A percentile compares a stretch with the other conserved stretches of the same genome.
phyloP scores from a whole-genome alignment of 208 protist species.

The Acanthamoeba castellanii region DNA sequence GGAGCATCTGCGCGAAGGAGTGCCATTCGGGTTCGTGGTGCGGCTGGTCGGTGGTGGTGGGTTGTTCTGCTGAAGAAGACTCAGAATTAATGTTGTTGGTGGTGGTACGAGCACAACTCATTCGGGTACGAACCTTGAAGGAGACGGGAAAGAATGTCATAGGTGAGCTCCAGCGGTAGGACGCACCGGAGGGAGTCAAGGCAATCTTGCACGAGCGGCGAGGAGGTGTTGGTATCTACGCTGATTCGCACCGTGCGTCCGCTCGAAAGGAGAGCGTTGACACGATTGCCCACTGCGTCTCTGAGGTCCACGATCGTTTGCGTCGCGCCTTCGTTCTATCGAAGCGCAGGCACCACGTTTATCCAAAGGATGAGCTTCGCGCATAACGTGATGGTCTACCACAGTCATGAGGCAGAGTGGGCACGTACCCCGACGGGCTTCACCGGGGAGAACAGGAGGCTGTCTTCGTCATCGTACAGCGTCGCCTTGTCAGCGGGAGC shows the following conservation, averaged over 20 bases:
- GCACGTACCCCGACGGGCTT: neutral
- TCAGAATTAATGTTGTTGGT: neutral
- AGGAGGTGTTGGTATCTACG: neutral
- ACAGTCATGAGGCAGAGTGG: neutral
- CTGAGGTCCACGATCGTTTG: neutral
- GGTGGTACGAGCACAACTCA: neutral
- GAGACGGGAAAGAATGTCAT: neutral
- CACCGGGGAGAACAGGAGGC: constrained; percentile 1
- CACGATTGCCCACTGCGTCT: neutral
- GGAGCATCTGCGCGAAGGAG: neutral
- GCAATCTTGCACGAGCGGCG: constrained; percentile 15
- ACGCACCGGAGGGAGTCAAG: neutral
- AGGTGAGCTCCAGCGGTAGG: neutral
- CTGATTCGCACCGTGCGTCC: constrained; percentile 15
- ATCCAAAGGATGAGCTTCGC: neutral
- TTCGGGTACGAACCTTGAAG: neutral
- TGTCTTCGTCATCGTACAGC: neutral
- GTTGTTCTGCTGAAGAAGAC: neutral
- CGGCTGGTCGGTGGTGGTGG: neutral
- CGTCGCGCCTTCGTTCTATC: neutral
- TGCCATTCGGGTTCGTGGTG: constrained; percentile 15
- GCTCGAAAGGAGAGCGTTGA: neutral
- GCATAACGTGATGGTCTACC: neutral
- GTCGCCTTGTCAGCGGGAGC: neutral
- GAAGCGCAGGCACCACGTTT: neutral